Base-by-base conservation (phyloP, 2,329 filamentous ascomycete genomes). In the Aspergillus novoparasiticus region DNA sequence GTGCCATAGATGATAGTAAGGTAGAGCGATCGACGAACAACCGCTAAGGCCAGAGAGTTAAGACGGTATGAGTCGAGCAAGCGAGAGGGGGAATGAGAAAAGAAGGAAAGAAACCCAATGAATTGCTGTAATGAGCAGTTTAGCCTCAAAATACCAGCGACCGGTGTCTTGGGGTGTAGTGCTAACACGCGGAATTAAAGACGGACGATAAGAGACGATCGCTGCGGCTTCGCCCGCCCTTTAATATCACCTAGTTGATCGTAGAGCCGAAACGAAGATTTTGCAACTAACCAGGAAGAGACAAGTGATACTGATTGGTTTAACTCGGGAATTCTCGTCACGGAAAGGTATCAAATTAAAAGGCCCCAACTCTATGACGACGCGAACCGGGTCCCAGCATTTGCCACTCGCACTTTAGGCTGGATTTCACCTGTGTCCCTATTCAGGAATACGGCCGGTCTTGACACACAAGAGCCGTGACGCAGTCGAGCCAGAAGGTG, bases 1-100 rank as follows among this genome's bases (percentile, higher is more conserved):
- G 66, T 64, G 62, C 65, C 69, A 67, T 67, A 43, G 60, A 63
- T 61, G 32, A 34, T 32, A 28, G 26, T 28, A 28, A 28, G 26
- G 26, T 28, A 50, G 45, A 61, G 30, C 45, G 59, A 58, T 61
- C 54, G 54, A 45, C 34, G 23, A 48, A 21, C 19, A 36, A 30
- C 61, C 46, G 30, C 34, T 45, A 43, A 36, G 51, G 21, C 23
- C 51, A 19, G 19, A 45, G 10, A 26, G 32, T 11, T 30, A 50
- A 32, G 19, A n/a, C 45, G 26, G 26, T 26, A 28, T 19, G 21
- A 21, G 32, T 36, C 21, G 39, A 53, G 30, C 21, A 28, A 34
- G 41, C 21, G 46, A 48, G 19, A 26, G 43, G 56, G 16, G 32
- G 19, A 26, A 41, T 26, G 45, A 53, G 61, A 41, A n/a, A 57